Evolutionary conservation across 352 stramenopile species (phyloP).

Genomic region (Pythium phragmiticola): DNA sequence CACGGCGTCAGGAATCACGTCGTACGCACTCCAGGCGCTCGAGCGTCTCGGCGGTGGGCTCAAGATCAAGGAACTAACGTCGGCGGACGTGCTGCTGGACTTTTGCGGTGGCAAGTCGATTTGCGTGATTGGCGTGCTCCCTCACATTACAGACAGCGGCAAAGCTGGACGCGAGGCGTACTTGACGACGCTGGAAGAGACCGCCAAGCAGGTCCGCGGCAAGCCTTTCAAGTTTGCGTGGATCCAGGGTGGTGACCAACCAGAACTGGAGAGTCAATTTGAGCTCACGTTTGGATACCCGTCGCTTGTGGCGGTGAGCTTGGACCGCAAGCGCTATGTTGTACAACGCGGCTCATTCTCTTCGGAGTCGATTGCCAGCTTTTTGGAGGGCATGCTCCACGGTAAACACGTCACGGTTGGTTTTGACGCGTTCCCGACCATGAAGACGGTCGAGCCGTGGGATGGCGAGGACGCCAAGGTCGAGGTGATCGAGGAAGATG

Average conservation of each 20-base stretch:
- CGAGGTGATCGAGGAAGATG: conserved; percentile 64
- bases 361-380: conserved; percentile 62
- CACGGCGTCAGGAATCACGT: conserved; percentile 77
- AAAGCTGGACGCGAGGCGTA: conserved; percentile 84
- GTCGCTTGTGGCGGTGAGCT: conserved; percentile 85
- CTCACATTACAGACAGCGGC: conserved; percentile 87
- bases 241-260: conserved; percentile 88
- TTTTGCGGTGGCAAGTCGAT: conserved; percentile 88
- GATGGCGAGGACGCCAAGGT: conserved; percentile 79
- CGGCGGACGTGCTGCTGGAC: conserved; percentile 59
- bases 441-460: conserved; percentile 73
- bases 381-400: conserved; percentile 71
- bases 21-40: conserved; percentile 70
- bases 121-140: conserved; percentile 88
- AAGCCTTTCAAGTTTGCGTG: conserved; percentile 92
- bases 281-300: conserved; percentile 91
- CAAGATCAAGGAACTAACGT: conserved; percentile 82
- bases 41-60: conserved; percentile 71
- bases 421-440: conserved; percentile 56
- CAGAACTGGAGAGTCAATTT: conserved; percentile 78
- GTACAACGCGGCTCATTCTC: conserved; percentile 80
- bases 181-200: conserved; percentile 75
- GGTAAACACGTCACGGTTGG: conserved; percentile 62
- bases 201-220: conserved; percentile 82
- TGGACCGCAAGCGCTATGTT: conserved; percentile 83